These are phyloP conservation scores for Silene coronaria DNA, from an alignment of 179 eudicot genomes.

Conservation along the genomic window DNA sequence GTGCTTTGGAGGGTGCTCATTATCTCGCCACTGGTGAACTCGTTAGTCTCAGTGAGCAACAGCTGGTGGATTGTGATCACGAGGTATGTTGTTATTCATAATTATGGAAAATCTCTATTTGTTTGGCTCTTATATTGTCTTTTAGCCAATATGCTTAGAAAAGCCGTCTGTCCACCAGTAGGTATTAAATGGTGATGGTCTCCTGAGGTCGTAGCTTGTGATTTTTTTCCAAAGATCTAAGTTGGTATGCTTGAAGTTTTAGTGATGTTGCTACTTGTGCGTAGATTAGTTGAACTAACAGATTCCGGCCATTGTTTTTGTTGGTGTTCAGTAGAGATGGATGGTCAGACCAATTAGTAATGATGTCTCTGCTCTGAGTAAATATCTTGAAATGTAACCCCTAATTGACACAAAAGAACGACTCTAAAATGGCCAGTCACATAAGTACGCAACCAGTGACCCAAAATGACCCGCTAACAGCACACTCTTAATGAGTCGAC, in stretches of 20 bases:
- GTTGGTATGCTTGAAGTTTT: not conserved
- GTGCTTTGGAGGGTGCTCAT: conserved; percentile 88
- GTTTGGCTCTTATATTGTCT: not conserved
- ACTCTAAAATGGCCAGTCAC: too few species aligned
- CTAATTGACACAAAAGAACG: too few species aligned
- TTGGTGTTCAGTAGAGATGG: too few species aligned
- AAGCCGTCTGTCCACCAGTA: not conserved
- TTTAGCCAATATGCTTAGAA: not conserved
- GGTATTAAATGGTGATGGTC: not conserved
- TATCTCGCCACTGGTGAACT: conserved; percentile 73
- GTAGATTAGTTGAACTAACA: too few species aligned
- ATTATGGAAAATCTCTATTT: not conserved
- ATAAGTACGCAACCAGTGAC: too few species aligned
- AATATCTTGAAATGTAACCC: too few species aligned
- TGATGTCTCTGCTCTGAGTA: too few species aligned
- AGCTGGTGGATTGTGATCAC: conserved; percentile 85
- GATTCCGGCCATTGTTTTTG: too few species aligned
- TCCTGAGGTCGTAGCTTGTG: not conserved
- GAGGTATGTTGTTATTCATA: conserved; percentile 48
- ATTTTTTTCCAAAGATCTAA: not conserved
- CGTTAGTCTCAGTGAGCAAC: conserved; percentile 86
- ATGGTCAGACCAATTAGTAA: too few species aligned
- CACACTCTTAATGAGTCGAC: too few species aligned
- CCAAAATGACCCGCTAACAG: too few species aligned
- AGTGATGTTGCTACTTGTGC: too few species aligned